phyloP scores from a whole-genome alignment of 208 protist genomes.

The Vickermania ingenoplastis region DNA sequence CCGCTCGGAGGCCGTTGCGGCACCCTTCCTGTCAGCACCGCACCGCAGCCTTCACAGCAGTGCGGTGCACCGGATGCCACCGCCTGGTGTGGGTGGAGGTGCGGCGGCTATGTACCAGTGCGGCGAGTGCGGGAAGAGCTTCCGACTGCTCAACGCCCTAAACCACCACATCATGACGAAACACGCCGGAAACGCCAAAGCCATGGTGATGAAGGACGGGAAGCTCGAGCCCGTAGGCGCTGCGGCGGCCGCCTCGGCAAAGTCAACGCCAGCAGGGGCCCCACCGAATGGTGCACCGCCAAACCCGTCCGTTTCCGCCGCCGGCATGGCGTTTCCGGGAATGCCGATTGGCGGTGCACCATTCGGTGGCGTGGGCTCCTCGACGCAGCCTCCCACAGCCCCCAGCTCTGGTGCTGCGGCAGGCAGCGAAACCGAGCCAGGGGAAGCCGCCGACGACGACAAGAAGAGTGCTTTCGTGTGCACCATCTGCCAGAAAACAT shows the following conservation, averaged over 20 bases:
- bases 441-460: not conserved
- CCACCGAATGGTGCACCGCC: constrained; percentile 1
- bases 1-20: no score
- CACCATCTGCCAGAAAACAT: constrained; percentile 83
- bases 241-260: constrained; percentile 7
- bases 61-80: no score
- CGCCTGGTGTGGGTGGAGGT: no score
- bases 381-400: not conserved
- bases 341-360: constrained; percentile 4
- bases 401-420: not conserved
- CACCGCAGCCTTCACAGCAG: no score
- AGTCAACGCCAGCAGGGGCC: constrained; percentile 6
- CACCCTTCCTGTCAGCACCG: no score
- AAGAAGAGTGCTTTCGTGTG: constrained; percentile 48
- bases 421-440: not conserved
- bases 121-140: constrained; percentile 70
- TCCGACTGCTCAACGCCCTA: constrained; percentile 80
- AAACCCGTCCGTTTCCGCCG: not conserved
- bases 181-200: constrained; percentile 63
- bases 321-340: constrained; percentile 12
- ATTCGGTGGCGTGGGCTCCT: not conserved
- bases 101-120: constrained; percentile 51
- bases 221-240: constrained; percentile 33
- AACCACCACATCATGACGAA: constrained; percentile 86
- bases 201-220: constrained; percentile 41